phyloP scores from a whole-genome alignment of 1,284 basidiomycete species.

The Rhodotorula mucilaginosa region DNA sequence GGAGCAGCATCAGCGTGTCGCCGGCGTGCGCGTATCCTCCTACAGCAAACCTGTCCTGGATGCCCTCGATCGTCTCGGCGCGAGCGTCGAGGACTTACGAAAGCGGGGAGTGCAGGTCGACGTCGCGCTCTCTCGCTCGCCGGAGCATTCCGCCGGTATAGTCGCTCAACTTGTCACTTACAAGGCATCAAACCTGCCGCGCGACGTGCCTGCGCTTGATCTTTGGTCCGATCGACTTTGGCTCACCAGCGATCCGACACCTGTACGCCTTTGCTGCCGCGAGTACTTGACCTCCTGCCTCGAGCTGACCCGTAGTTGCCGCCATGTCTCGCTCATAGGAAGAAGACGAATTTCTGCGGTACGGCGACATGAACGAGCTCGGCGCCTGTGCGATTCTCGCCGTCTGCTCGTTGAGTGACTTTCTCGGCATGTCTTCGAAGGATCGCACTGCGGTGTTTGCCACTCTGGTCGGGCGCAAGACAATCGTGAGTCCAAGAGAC shows the following conservation, averaged over 20 bases:
- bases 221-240: slow-evolving; percentile 7
- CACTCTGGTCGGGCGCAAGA: not conserved
- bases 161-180: not conserved
- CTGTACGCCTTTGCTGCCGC: not conserved
- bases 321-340: slow-evolving; percentile 1
- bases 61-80: not conserved
- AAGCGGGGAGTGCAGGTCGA: not conserved
- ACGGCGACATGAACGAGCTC: slow-evolving; percentile 13
- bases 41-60: slow-evolving; percentile 18
- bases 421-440: not conserved
- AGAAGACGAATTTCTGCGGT: slow-evolving; percentile 5
- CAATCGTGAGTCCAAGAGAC: too few species aligned
- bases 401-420: slow-evolving; percentile 6
- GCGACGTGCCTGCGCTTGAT: not conserved
- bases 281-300: too few species aligned
- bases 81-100: not conserved
- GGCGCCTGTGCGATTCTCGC: slow-evolving; percentile 8
- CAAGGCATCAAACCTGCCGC: not conserved
- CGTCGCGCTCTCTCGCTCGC: slow-evolving; percentile 4
- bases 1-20: not conserved
- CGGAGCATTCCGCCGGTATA: slow-evolving; percentile 5
- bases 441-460: slow-evolving; percentile 7
- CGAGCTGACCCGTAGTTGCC: too few species aligned
- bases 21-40: not conserved
- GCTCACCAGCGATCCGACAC: slow-evolving; percentile 10